Evolutionary conservation across 2,329 filamentous ascomycete species (phyloP).

Genomic region (Shiraia bambusicola): DNA sequence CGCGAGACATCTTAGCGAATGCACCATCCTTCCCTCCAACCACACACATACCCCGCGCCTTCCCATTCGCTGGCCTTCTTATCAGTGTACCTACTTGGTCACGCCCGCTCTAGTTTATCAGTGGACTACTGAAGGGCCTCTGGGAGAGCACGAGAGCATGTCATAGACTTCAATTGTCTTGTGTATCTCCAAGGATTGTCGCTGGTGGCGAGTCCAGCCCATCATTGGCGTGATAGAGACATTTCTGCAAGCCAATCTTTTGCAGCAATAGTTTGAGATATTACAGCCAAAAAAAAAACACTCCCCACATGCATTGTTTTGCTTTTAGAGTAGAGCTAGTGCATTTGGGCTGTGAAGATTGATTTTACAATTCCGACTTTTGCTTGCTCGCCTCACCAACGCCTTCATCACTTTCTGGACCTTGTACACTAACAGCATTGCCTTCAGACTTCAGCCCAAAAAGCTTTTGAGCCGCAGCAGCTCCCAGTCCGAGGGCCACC

Average conservation of each 20-base stretch:
- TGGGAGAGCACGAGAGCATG: conserved; percentile 14
- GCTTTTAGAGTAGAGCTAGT: conserved; percentile 19
- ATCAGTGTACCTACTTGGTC: conserved; percentile 28
- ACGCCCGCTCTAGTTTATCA: conserved; percentile 17
- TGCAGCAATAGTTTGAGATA: conserved; percentile 1
- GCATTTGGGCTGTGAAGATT: conserved; percentile 12
- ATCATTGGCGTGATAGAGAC: conserved; percentile 16
- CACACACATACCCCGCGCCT: conserved; percentile 30
- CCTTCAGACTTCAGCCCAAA: conserved; percentile 13
- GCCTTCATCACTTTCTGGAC: background rate
- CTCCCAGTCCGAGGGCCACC: conserved; percentile 24
- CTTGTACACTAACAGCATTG: conserved; percentile 14
- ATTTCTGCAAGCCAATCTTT: conserved; percentile 7
- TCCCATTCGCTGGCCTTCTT: conserved; percentile 38
- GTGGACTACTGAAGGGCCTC: conserved; percentile 10
- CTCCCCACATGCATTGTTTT: conserved; percentile 15
- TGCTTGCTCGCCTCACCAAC: background rate
- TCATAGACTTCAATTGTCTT: conserved; percentile 25
- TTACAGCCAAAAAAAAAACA: no score
- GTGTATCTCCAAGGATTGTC: conserved; percentile 12
- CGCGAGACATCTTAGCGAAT: conserved; percentile 25
- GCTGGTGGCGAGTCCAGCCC: conserved; percentile 23
- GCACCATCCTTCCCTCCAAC: conserved; percentile 11
- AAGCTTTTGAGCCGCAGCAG: conserved; percentile 27
- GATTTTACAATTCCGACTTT: conserved; percentile 3